Evolutionary conservation across 164 flowering plant genomes (phyloP), one percentile per base, ranked within the genome.

Genomic region (Aristolochia californica): DNA sequence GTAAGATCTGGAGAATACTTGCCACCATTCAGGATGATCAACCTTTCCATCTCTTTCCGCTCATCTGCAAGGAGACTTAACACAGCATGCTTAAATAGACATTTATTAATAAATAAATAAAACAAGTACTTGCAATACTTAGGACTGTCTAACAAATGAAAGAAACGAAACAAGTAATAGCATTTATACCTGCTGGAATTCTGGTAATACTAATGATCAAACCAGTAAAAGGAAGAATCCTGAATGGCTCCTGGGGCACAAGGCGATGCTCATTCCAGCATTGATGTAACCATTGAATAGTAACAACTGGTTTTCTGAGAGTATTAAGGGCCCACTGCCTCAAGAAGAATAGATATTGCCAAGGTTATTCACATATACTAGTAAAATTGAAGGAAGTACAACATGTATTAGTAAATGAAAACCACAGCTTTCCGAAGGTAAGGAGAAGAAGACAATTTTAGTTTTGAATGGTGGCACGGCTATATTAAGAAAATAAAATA

Each of bases 221-320:
- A 45, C 97, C 99, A 72, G 74, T 70, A 65, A 93, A 93, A 43
- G 99, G 96, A 72, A 72, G 95, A 74, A 89, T 83, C 66, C 71
- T 74, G 68, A 73, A 82, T 48, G 87, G 66, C 62, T 85, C 95
- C 43, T 85, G 90, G 61, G 99, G 90, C 56, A 89, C 97, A 67
- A 83, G 69, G 53, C 96, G 97, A 58, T 93, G 99, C 77, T 89
- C 97, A 62, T 57, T 80, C 94, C 97, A 85, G 73, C 99, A 93
- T 54, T 87, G 91, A 58, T 74, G 44, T 64, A 93, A 67, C 99
- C 99, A 93, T 61, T 62, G 63, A 43, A 70, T 60, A 27, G 90
- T 76, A 53, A 93, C 91, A 66, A 85, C 67, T 47, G 97, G 97
- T 70, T 84, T 93, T 80, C 82, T 85, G 10, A 77, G 79, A 65